A percentile compares a stretch with the other conserved stretches of the same genome.
These are phyloP conservation scores for Sporobolomyces pararoseus DNA, from an alignment of 768 basidiomycete species.

Conservation along the genomic window DNA sequence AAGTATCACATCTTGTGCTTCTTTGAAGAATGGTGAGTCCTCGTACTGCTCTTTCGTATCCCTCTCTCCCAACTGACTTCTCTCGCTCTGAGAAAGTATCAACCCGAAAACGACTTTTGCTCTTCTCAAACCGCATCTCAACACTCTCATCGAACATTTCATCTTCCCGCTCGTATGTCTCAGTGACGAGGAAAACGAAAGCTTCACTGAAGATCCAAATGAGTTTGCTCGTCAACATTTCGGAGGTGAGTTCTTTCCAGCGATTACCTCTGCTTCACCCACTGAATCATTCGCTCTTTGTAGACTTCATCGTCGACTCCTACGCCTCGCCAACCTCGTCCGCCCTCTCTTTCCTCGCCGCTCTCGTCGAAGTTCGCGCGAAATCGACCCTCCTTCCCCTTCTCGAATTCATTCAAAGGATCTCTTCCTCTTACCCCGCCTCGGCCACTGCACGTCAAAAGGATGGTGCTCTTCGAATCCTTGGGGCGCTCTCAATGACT, in stretches of 20 bases:
- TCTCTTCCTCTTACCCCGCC: conserved; percentile 48
- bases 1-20: conserved; percentile 79
- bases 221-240: conserved; percentile 74
- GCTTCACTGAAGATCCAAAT: conserved; percentile 77
- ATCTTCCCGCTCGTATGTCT: conserved; percentile 84
- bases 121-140: conserved; percentile 77
- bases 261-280: too few species aligned
- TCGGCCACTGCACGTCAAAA: conserved; percentile 58
- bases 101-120: conserved; percentile 91
- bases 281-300: background rate
- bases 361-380: conserved; percentile 71
- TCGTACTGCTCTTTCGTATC: background rate
- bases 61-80: background rate
- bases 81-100: conserved; percentile 55
- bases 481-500: conserved; percentile 67
- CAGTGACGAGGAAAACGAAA: conserved; percentile 61
- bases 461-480: conserved; percentile 82
- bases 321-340: conserved; percentile 73
- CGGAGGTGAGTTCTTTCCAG: conserved; percentile 57
- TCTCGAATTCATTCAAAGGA: conserved; percentile 68
- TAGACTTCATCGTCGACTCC: conserved; percentile 78
- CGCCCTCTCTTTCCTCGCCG: conserved; percentile 67
- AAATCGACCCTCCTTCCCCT: conserved; percentile 77
- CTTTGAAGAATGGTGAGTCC: conserved; percentile 77
- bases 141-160: conserved; percentile 71